Evolutionary conservation across 129 eudicot genomes (phyloP), one percentile per base, ranked within the genome.

Genomic region (Tanacetum coccineum): DNA sequence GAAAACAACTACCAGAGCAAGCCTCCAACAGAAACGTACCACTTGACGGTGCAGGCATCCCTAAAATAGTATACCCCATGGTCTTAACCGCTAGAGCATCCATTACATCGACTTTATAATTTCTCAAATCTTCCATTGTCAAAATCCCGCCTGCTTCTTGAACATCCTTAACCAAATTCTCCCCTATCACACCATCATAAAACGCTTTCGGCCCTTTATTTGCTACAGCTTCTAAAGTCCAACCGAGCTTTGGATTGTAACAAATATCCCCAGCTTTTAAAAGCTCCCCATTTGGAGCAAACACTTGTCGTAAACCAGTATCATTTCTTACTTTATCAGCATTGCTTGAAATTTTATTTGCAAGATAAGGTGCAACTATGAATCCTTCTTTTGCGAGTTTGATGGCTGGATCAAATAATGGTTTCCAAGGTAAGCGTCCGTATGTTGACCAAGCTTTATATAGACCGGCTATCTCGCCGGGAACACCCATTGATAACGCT

Each of bases 11-110:
- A n/a, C n/a, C n/a, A n/a, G n/a, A n/a, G n/a, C n/a, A n/a, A n/a
- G n/a, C n/a, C n/a, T n/a, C n/a, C n/a, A n/a, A n/a, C n/a, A n/a
- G n/a, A n/a, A 66, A n/a, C n/a, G n/a, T n/a, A n/a, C 99, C 99
- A 68, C 96, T 94, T 12, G 99, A 93, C 12, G 99, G 99, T 62
- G 99, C 83, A 0, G 99, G 96, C 99, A 93, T 89, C 19, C 99
- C 99, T 44, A 84, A 53, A 8, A 93, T 70, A 47, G 83, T 80
- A 52, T 82, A 84, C 61, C 93, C 99, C 99, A 89, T 94, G 3
- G 82, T 75, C 40, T 84, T 74, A 8, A 89, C 93, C 4, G 79
- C 59, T 47, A 94, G 58, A 1, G 95, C 96, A 59, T 87, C 79
- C 3, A 79, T 75, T 45, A 84, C 87, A 7, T 67, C 79, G 15